A percentile compares a stretch with the other conserved stretches of the same genome.
Conservation (phyloP, 768 basidiomycete genomes). For the Phanerodontia chrysosporium region DNA sequence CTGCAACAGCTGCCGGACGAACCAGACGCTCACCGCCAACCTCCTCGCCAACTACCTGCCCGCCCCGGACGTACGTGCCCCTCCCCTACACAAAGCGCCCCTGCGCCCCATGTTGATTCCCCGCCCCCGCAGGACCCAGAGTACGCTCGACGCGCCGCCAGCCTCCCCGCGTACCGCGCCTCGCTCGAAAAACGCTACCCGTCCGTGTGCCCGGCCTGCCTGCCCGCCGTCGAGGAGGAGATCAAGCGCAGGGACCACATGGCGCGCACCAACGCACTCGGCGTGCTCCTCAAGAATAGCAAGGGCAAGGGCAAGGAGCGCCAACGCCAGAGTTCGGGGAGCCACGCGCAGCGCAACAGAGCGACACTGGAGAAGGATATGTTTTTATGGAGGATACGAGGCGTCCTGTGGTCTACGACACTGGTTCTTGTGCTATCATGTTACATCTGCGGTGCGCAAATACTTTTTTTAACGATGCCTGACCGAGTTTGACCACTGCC, state of each 20-base stretch:
- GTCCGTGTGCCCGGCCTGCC: constrained; percentile 74
- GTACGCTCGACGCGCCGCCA: constrained; percentile 57
- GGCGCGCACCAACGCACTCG: constrained; percentile 75
- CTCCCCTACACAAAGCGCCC: neutral
- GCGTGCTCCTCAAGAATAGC: constrained; percentile 62
- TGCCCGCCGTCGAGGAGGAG: constrained; percentile 77
- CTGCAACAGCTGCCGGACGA: constrained; percentile 88
- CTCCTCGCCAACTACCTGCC: constrained; percentile 89
- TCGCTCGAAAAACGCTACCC: constrained; percentile 83
- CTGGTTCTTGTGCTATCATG: constrained; percentile 18
- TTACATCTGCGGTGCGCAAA: neutral
- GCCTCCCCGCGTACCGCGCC: constrained; percentile 66
- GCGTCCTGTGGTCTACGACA: constrained; percentile 58
- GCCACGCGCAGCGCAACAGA: constrained; percentile 29
- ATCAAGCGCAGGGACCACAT: constrained; percentile 75
- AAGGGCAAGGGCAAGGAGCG: constrained; percentile 51
- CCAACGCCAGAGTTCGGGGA: constrained; percentile 43
- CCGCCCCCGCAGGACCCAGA: constrained; percentile 58
- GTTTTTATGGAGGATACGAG: constrained; percentile 65
- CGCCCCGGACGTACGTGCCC: constrained; percentile 55
- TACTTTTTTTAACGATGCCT: neutral
- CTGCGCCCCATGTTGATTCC: neutral
- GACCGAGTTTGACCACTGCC: neutral
- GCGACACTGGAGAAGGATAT: constrained; percentile 48
- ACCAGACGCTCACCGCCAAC: constrained; percentile 83